Percentiles rank a stretch among this genome's conserved stretches.
These are phyloP conservation scores for Aspergillus felis DNA, from an alignment of 2,329 filamentous ascomycete genomes.

Conservation along the genomic window DNA sequence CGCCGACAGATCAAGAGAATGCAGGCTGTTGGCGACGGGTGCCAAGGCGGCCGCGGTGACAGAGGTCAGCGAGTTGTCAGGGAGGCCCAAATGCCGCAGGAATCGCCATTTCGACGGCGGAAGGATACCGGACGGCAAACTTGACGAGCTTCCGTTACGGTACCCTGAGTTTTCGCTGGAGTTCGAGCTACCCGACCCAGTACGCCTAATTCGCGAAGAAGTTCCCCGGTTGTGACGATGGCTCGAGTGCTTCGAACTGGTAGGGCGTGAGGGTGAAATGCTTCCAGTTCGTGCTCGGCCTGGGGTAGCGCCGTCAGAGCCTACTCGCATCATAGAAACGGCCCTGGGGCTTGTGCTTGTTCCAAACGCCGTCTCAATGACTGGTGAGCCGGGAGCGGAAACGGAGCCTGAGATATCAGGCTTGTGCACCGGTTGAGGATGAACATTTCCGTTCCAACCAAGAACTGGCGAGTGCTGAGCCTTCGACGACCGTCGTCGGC, in stretches of 20 bases:
- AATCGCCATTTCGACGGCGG: conserved; percentile 93
- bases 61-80: conserved; percentile 84
- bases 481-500: conserved; percentile 83
- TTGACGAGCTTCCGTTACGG: conserved; percentile 67
- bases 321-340: conserved; percentile 50
- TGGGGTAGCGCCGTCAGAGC: conserved; percentile 49
- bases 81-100: conserved; percentile 81
- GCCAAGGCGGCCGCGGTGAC: conserved; percentile 71
- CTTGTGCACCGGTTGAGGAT: conserved; percentile 60
- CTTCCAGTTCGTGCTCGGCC: conserved; percentile 57
- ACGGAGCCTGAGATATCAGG: conserved; percentile 64
- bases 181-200: conserved; percentile 88
- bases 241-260: conserved; percentile 67
- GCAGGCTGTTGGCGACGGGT: conserved; percentile 80
- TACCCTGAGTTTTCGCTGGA: conserved; percentile 61
- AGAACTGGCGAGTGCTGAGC: conserved; percentile 73
- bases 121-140: conserved; percentile 68
- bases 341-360: conserved; percentile 49
- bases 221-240: conserved; percentile 62
- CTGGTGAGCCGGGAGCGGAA: conserved; percentile 65
- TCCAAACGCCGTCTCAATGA: conserved; percentile 44
- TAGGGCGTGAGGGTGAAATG: conserved; percentile 74
- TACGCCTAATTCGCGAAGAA: conserved; percentile 72
- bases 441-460: conserved; percentile 55
- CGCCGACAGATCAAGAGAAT: conserved; percentile 85